Evolutionary conservation across 2,329 filamentous ascomycete genomes (phyloP), one percentile per base, ranked within the genome.

Genomic region (Aureobasidium sp.): DNA sequence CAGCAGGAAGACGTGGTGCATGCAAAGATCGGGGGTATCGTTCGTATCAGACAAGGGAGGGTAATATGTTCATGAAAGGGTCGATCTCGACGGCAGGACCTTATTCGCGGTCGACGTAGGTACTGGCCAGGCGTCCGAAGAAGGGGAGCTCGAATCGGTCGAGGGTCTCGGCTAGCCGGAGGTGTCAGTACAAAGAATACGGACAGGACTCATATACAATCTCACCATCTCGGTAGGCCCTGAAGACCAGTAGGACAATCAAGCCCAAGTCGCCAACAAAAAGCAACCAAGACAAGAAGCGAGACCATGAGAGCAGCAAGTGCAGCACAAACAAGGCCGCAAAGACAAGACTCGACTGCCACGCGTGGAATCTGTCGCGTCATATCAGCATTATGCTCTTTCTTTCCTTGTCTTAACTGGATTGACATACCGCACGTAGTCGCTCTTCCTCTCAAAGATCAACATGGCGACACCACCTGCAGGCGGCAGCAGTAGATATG

Each of bases 381-480:
- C 1, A 60, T 37, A 48, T 58, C 39, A 63, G 34, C 32, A 54
- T 27, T 16, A 34, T 37, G 61, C 34, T 32, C n/a, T n/a, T 25
- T 10, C 16, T 34, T 10, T 25, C 13, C 13, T 8, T 3, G 10
- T n/a, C 15, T 9, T 16, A 25, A 6, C 5, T 0, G 36, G 3
- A 49, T 30, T 13, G n/a, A 11, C 55, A 16, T 49, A 93, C 89
- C 94, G 84, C 62, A 99, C 94, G 75, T 96, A 99, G 76, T 99
- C 94, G 71, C 91, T 97, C 79, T 96, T 94, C 71, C 92, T 86
- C 81, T 99, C 94, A 65, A 93, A 73, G 48, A 97, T 83, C 67
- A 99, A 76, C 68, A 99, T 76, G 66, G 96, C 74, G 30, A 97
- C 90, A 3, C 89, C 90, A 3, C 93, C 94, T 0, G 92, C 81